These are phyloP conservation scores for Aegilops bicornis DNA, from an alignment of 176 grass and related monocot species.

Conservation along the genomic window DNA sequence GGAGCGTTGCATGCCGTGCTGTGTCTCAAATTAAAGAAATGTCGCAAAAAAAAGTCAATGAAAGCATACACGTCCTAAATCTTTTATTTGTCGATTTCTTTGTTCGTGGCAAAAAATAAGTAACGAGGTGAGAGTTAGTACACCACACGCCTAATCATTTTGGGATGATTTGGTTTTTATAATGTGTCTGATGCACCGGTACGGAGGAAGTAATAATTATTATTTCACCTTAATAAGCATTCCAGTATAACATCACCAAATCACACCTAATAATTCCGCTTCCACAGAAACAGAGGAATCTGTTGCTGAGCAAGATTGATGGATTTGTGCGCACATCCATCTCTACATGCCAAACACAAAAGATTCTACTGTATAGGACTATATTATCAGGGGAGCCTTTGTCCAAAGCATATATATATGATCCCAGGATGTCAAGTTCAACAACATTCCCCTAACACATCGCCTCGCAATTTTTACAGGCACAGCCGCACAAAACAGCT, in stretches of 20 bases:
- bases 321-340: neutral
- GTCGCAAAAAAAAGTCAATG: too few relatives aligned
- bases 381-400: neutral
- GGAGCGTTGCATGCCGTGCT: too few relatives aligned
- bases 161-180: too few relatives aligned
- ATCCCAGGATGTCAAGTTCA: conserved; percentile 12
- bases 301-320: neutral
- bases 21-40: too few relatives aligned
- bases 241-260: neutral
- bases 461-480: conserved; percentile 4
- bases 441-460: neutral
- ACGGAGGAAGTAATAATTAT: too few relatives aligned
- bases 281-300: neutral
- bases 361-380: neutral
- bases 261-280: neutral
- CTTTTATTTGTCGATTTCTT: too few relatives aligned
- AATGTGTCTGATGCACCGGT: too few relatives aligned
- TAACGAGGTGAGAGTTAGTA: too few relatives aligned
- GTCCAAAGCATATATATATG: conserved; percentile 7
- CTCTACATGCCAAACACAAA: neutral
- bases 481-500: conserved; percentile 15
- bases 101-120: too few relatives aligned
- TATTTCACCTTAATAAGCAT: too few relatives aligned
- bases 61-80: too few relatives aligned
- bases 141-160: too few relatives aligned